Percentiles rank a stretch among this genome's conserved stretches.
phyloP scores from a whole-genome alignment of 192 early-diverging fungal genomes.

The Allomyces arbusculus region DNA sequence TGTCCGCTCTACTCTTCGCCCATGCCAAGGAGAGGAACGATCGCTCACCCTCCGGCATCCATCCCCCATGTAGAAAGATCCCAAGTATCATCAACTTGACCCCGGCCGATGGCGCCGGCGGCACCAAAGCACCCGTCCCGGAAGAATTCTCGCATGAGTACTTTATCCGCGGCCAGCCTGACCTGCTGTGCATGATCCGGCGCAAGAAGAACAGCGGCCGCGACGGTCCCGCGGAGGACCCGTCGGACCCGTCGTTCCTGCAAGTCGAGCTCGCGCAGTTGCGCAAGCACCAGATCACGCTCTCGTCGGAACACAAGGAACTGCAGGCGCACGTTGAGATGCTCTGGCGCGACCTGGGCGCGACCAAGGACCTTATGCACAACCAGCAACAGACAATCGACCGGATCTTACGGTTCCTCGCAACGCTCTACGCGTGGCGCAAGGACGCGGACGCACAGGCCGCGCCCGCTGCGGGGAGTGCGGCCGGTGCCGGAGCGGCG shows the following conservation, averaged over 20 bases:
- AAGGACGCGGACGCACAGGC: background rate
- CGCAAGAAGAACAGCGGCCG: slow-evolving; percentile 52
- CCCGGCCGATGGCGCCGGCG: no score
- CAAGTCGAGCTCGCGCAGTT: slow-evolving; percentile 67
- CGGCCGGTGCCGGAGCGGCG: background rate
- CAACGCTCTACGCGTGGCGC: slow-evolving; percentile 46
- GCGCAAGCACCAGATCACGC: slow-evolving; percentile 73
- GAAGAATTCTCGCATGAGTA: slow-evolving; percentile 76
- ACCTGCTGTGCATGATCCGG: slow-evolving; percentile 66
- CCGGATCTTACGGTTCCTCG: slow-evolving; percentile 81
- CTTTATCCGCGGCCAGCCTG: slow-evolving; percentile 74
- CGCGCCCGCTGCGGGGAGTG: background rate
- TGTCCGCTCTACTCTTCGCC: no score
- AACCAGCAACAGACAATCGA: slow-evolving; percentile 81
- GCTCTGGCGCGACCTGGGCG: slow-evolving; percentile 66
- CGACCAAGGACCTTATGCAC: slow-evolving; percentile 54
- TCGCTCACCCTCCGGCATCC: no score
- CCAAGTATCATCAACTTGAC: no score
- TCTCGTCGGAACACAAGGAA: slow-evolving; percentile 63
- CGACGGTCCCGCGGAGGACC: background rate
- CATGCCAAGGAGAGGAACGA: no score
- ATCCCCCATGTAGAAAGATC: no score
- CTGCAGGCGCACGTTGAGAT: slow-evolving; percentile 74
- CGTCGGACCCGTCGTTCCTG: background rate
- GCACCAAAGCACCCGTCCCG: no score